phyloP scores from a whole-genome alignment of 2,329 filamentous ascomycete genomes.

The Tolypocladium amazonense region DNA sequence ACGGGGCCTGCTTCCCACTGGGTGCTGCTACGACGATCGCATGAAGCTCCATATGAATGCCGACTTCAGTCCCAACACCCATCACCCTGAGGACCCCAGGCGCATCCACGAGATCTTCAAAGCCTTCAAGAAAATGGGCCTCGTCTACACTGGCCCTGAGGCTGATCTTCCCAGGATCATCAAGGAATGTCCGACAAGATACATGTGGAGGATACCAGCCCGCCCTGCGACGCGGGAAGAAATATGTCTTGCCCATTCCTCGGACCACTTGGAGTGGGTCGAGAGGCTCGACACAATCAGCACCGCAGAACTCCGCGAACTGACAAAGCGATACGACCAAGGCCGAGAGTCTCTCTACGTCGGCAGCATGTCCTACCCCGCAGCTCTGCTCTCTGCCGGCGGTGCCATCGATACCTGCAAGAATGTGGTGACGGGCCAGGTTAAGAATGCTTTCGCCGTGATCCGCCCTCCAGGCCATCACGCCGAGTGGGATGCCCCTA shows the following conservation, averaged over 20 bases:
- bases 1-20: conserved; percentile 52
- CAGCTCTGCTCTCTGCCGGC: conserved; percentile 74
- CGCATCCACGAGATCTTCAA: conserved; percentile 91
- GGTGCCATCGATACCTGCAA: conserved; percentile 94
- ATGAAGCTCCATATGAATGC: conserved; percentile 95
- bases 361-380: conserved; percentile 69
- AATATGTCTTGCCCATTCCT: conserved; percentile 67
- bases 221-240: conserved; percentile 70
- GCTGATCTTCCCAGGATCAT: conserved; percentile 41
- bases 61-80: conserved; percentile 59
- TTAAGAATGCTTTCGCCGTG: conserved; percentile 92
- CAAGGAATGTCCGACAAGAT: conserved; percentile 43
- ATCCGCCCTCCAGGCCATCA: conserved; percentile 94
- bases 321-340: conserved; percentile 51
- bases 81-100: conserved; percentile 89
- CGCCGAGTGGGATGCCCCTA: conserved; percentile 73
- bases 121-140: conserved; percentile 69
- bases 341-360: conserved; percentile 73
- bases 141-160: conserved; percentile 56
- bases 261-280: conserved; percentile 73
- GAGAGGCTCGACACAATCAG: conserved; percentile 41
- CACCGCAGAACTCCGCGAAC: conserved; percentile 54
- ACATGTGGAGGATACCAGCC: conserved; percentile 68
- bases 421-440: conserved; percentile 69
- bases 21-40: conserved; percentile 80